Evolutionary conservation across 1,284 basidiomycete species (phyloP).

Genomic region (Microbotryum saponariae): DNA sequence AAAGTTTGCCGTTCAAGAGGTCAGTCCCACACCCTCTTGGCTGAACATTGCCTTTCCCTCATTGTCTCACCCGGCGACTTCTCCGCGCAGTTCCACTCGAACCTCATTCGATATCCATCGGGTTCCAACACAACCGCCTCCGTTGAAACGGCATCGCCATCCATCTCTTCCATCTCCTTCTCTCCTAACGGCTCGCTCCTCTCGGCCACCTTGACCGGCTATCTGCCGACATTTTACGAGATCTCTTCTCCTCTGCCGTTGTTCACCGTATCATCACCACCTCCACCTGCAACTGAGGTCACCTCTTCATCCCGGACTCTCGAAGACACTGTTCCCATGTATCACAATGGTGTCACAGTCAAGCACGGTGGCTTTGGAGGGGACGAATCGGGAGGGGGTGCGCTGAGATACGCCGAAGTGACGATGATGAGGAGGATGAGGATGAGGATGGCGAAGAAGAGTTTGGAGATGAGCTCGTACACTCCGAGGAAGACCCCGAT

Average conservation of each 20-base stretch:
- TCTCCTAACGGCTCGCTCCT: conserved; percentile 45
- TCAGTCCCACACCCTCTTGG: conserved; percentile 1
- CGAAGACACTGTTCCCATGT: conserved; percentile 50
- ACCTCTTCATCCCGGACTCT: conserved; percentile 47
- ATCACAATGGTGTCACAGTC: conserved; percentile 63
- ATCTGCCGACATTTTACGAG: conserved; percentile 59
- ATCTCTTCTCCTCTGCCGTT: conserved; percentile 58
- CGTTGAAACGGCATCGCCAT: conserved; percentile 7
- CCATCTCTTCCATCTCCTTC: conserved; percentile 11
- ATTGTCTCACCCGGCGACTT: not conserved
- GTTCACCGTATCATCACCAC: conserved; percentile 48
- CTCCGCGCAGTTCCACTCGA: not conserved
- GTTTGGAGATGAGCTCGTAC: not conserved
- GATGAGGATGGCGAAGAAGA: not conserved
- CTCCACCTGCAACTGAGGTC: not conserved
- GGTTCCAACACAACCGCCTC: conserved; percentile 2
- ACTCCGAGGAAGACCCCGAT: not conserved
- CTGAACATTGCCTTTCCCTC: no score
- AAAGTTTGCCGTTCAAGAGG: conserved; percentile 11
- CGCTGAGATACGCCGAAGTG: conserved; percentile 56
- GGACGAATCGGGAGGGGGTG: conserved; percentile 33
- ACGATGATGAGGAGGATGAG: not conserved
- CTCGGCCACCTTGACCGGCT: conserved; percentile 32
- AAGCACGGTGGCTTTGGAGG: conserved; percentile 73
- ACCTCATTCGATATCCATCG: not conserved